Percentiles rank a stretch among this genome's conserved stretches.
phyloP scores from a whole-genome alignment of 1,284 basidiomycete species.

The Cutaneotrichosporon cavernicola region DNA sequence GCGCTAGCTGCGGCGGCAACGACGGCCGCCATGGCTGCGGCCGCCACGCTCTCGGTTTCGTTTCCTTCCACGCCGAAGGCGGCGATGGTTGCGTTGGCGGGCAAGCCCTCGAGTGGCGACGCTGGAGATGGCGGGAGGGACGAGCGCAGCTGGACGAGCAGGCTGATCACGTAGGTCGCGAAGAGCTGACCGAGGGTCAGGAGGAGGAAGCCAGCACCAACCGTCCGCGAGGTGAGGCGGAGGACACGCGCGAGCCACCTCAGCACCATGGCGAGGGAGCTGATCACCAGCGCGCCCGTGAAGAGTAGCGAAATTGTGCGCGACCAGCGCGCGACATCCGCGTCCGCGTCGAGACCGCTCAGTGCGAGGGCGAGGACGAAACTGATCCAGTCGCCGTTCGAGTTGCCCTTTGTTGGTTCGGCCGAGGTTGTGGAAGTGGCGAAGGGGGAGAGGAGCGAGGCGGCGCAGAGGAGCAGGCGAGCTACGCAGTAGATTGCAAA shows the following conservation, averaged over 20 bases:
- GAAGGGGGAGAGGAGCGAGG: slow-evolving; percentile 43
- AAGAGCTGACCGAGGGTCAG: slow-evolving; percentile 51
- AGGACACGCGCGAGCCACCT: slow-evolving; percentile 49
- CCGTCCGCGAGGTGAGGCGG: slow-evolving; percentile 47
- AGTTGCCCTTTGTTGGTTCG: slow-evolving; percentile 40
- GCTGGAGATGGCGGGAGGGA: slow-evolving; percentile 1
- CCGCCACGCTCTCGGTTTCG: background rate
- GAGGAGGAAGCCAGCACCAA: slow-evolving; percentile 52
- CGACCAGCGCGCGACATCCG: slow-evolving; percentile 48
- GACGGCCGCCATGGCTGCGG: background rate
- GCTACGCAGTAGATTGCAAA: slow-evolving; percentile 52
- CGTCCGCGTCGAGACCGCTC: slow-evolving; percentile 41
- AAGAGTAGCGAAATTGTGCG: slow-evolving; percentile 50
- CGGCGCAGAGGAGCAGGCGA: slow-evolving; percentile 49
- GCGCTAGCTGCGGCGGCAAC: background rate
- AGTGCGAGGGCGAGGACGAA: slow-evolving; percentile 49
- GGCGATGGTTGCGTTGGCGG: background rate
- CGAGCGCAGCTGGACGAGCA: slow-evolving; percentile 46
- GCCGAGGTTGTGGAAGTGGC: slow-evolving; percentile 29
- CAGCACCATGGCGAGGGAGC: slow-evolving; percentile 49
- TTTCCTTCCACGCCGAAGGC: background rate
- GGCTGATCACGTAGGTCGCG: slow-evolving; percentile 52
- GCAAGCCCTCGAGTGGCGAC: background rate
- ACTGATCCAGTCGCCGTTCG: slow-evolving; percentile 54
- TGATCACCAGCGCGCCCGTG: slow-evolving; percentile 49